These are phyloP conservation scores for Leccinellum luteum DNA, from an alignment of 768 basidiomycete species.

Conservation along the genomic window DNA sequence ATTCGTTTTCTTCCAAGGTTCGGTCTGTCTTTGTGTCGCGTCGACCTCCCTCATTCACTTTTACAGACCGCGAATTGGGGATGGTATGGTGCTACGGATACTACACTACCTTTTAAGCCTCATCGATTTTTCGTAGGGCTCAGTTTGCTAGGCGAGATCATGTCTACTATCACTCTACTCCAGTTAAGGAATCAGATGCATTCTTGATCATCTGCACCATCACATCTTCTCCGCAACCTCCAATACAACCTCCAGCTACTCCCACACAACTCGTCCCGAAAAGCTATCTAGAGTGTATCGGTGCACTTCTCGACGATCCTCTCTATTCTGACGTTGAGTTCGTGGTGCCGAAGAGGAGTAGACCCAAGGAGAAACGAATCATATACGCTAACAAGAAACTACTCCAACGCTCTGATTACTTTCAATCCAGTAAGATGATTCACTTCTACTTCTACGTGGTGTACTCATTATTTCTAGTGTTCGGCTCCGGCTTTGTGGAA, in stretches of 20 bases:
- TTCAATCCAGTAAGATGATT: constrained; percentile 56
- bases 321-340: constrained; percentile 84
- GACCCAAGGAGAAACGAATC: constrained; percentile 35
- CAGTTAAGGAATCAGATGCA: constrained; percentile 57
- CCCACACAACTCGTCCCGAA: constrained; percentile 61
- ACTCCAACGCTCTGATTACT: constrained; percentile 73
- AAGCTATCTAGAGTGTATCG: constrained; percentile 67
- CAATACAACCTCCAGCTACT: constrained; percentile 41
- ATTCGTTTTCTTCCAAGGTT: constrained; percentile 73
- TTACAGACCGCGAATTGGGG: constrained; percentile 82
- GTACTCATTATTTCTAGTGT: constrained; percentile 49
- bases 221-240: constrained; percentile 59
- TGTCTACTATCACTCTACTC: constrained; percentile 57
- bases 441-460: background rate
- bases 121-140: constrained; percentile 45
- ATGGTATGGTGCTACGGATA: constrained; percentile 48
- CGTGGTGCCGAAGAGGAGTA: constrained; percentile 52
- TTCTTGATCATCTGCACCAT: constrained; percentile 80
- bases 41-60: constrained; percentile 9
- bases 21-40: constrained; percentile 12
- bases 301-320: constrained; percentile 75
- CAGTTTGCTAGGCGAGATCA: constrained; percentile 76
- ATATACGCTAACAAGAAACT: constrained; percentile 73
- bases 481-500: constrained; percentile 68
- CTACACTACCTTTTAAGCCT: background rate